These are phyloP conservation scores for Phialocephala sp. DNA, from an alignment of 2,329 filamentous ascomycete genomes.

Conservation along the genomic window DNA sequence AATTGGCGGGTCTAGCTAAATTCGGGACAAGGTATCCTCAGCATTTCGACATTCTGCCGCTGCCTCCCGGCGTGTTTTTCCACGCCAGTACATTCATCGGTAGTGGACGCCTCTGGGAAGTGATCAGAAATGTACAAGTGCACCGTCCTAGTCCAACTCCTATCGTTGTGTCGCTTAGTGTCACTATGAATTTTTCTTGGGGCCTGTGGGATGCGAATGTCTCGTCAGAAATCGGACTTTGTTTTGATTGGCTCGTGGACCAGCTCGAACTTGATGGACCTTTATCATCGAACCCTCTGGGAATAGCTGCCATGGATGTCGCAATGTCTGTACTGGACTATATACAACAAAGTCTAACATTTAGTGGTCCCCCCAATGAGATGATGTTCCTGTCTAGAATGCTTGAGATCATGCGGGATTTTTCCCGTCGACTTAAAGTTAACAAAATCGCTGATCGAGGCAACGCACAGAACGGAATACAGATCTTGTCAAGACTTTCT, in stretches of 20 bases:
- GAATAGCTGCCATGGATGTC: slow-evolving; percentile 23
- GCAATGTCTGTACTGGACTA: slow-evolving; percentile 39
- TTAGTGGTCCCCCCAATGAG: slow-evolving; percentile 24
- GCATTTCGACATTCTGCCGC: slow-evolving; percentile 66
- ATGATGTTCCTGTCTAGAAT: slow-evolving; percentile 39
- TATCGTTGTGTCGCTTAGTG: slow-evolving; percentile 43
- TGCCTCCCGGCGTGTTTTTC: slow-evolving; percentile 62
- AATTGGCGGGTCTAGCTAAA: slow-evolving; percentile 60
- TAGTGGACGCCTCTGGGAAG: slow-evolving; percentile 53
- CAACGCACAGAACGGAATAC: slow-evolving; percentile 19
- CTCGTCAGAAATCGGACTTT: slow-evolving; percentile 65
- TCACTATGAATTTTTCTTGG: slow-evolving; percentile 58
- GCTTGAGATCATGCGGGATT: slow-evolving; percentile 38
- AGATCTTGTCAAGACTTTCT: slow-evolving; percentile 33
- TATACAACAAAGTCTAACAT: slow-evolving; percentile 37
- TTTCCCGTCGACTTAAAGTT: slow-evolving; percentile 30
- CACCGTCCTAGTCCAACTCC: slow-evolving; percentile 27
- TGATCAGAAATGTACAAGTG: slow-evolving; percentile 39
- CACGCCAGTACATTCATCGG: slow-evolving; percentile 65
- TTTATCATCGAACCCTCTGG: background rate
- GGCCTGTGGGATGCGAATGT: slow-evolving; percentile 60
- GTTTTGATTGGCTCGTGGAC: slow-evolving; percentile 64
- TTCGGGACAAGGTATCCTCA: slow-evolving; percentile 66
- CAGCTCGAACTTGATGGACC: slow-evolving; percentile 39
- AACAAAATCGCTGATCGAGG: background rate